A percentile compares a stretch with the other conserved stretches of the same genome.
These are phyloP conservation scores for Erodium moschatum DNA, from an alignment of 441 rosid species.

Conservation along the genomic window DNA sequence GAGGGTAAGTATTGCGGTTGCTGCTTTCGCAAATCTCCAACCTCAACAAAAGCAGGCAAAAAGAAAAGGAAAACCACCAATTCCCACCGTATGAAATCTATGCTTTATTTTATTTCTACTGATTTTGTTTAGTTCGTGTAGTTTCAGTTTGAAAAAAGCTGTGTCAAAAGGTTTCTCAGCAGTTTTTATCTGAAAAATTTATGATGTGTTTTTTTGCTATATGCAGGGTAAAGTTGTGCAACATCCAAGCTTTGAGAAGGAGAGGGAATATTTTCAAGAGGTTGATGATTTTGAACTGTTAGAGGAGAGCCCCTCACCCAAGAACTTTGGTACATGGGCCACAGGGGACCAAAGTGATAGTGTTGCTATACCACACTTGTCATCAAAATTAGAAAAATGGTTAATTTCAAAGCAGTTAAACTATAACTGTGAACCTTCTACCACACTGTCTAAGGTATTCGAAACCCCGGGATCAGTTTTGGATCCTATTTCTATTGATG, in stretches of 20 bases:
- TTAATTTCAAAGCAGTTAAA: constrained; percentile 53
- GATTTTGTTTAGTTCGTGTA: constrained; percentile 8
- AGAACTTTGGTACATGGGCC: constrained; percentile 54
- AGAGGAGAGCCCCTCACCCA: constrained; percentile 97
- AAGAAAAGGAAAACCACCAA: constrained; percentile 56
- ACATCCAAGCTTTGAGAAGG: constrained; percentile 54
- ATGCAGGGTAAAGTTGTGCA: constrained; percentile 43
- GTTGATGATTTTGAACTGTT: constrained; percentile 84
- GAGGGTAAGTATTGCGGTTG: constrained; percentile 72
- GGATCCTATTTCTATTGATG: constrained; percentile 30
- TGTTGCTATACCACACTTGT: constrained; percentile 36
- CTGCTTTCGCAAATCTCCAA: constrained; percentile 37
- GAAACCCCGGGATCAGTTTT: constrained; percentile 41
- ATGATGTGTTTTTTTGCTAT: constrained; percentile 7
- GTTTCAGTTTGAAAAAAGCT: neutral
- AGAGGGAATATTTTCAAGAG: constrained; percentile 62
- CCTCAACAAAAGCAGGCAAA: constrained; percentile 44
- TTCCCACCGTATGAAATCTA: constrained; percentile 47
- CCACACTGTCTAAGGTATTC: constrained; percentile 64
- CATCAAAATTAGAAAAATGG: constrained; percentile 74
- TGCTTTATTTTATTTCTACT: neutral
- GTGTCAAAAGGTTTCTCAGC: neutral
- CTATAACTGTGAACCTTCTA: constrained; percentile 49
- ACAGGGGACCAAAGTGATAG: constrained; percentile 34
- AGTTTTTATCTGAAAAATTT: neutral